Evolutionary conservation across 1,284 basidiomycete genomes (phyloP), one percentile per base, ranked within the genome.

Genomic region (Puccinia brachypodii): DNA sequence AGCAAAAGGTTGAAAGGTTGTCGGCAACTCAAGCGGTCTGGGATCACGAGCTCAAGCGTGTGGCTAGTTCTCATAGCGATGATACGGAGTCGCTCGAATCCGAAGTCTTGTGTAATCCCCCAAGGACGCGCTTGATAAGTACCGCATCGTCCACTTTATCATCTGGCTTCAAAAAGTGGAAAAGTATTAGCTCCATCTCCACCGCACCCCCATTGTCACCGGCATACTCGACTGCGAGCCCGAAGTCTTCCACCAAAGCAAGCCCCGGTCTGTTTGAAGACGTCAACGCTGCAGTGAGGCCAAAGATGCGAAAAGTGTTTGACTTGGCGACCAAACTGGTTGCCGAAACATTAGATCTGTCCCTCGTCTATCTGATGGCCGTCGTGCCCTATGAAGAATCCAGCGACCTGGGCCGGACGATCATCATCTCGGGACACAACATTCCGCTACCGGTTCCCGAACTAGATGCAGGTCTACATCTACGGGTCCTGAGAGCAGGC

Each of bases 221-320:
- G 1, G 58, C 60, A 9, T 19, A 16, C 53, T 60, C n/a, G 9
- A 58, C 6, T 0, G 2, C 38, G 22, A 53, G 25, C 7, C 50
- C 50, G 8, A 42, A 31, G 11, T n/a, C 69, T 3, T 28, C 69
- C 33, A 36, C 28, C 9, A 50, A 53, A 19, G 25, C 16, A 38
- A 13, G 42, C n/a, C 71, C 71, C 2, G 36, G 69, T 4, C 42
- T 81, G 31, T 81, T 81, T 56, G 79, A 81, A 38, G 79, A 81
- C 25, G 13, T 47, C 16, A 64, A 66, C 33, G 44, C 44, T 40
- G 79, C 58, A n/a, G 38, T 81, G 36, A 73, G 74, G 36, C 79
- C 79, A 0, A 81, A 74, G 60, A 73, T 81, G 44, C 69, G 72
- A 40, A 81, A 74, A 25, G 69, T 81, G n/a, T 81, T 81, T n/a